Evolutionary conservation across 2,329 filamentous ascomycete genomes (phyloP).

Genomic region (Lachnellula hyalina): DNA sequence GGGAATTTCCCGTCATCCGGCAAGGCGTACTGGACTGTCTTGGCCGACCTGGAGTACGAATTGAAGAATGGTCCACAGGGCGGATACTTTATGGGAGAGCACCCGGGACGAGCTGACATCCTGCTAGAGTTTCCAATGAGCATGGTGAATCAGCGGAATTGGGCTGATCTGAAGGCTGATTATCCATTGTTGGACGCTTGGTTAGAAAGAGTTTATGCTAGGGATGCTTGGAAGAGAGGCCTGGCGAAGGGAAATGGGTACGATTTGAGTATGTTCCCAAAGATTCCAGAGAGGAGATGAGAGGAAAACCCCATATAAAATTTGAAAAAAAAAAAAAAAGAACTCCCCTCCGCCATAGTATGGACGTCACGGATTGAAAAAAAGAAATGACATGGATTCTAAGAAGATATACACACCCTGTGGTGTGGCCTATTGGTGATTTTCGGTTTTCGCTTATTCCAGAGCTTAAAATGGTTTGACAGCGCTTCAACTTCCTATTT

Average conservation of each 20-base stretch:
- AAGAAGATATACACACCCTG: too few species aligned
- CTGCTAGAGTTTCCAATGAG: constrained; percentile 30
- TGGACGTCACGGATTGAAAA: too few species aligned
- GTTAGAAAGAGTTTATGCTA: constrained; percentile 26
- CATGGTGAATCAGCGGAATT: constrained; percentile 25
- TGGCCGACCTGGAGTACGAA: constrained; percentile 18
- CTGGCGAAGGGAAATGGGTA: constrained; percentile 29
- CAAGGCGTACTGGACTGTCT: constrained; percentile 9
- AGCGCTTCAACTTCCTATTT: too few species aligned
- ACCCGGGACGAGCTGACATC: constrained; percentile 31
- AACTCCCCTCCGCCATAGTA: too few species aligned
- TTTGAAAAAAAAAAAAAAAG: too few species aligned
- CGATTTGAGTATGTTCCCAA: constrained; percentile 22
- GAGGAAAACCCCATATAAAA: not conserved
- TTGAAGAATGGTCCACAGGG: constrained; percentile 16
- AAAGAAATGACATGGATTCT: too few species aligned
- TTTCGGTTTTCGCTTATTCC: too few species aligned
- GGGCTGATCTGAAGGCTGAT: constrained; percentile 27
- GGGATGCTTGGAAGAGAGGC: constrained; percentile 26
- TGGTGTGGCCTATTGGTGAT: too few species aligned
- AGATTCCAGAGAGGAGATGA: not conserved
- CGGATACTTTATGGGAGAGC: constrained; percentile 25
- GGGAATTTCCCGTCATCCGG: not conserved
- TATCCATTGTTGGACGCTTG: constrained; percentile 31
- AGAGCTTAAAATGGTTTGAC: too few species aligned